A percentile compares a stretch with the other conserved stretches of the same genome.
Conservation (phyloP, 2,329 filamentous ascomycete genomes). For the Aspergillus niger region DNA sequence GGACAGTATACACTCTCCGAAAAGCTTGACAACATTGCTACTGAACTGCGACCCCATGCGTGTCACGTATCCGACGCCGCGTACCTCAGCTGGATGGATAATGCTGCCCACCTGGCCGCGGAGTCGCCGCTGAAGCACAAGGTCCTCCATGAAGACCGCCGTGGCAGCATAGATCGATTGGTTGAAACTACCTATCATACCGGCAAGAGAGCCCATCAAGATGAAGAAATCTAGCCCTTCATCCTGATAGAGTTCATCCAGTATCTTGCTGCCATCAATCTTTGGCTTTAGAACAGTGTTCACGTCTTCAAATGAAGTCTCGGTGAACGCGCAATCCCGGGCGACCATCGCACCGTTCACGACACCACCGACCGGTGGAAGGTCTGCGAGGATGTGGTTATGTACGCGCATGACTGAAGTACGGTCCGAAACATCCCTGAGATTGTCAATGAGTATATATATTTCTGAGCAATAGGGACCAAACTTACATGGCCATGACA, state of each 20-base stretch:
- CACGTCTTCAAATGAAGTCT: constrained; percentile 37
- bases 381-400: constrained; percentile 22
- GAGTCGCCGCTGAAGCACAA: constrained; percentile 17
- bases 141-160: constrained; percentile 15
- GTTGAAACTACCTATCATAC: constrained; percentile 13
- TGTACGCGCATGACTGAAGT: constrained; percentile 21
- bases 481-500: constrained; percentile 13
- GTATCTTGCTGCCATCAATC: constrained; percentile 36
- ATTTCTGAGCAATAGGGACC: no score
- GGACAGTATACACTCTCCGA: constrained; percentile 38
- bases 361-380: constrained; percentile 29
- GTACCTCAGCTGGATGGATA: constrained; percentile 14
- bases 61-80: constrained; percentile 10
- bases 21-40: background rate
- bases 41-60: constrained; percentile 5
- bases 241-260: constrained; percentile 23
- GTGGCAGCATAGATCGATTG: constrained; percentile 24
- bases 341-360: constrained; percentile 39
- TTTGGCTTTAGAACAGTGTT: constrained; percentile 40
- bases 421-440: constrained; percentile 20
- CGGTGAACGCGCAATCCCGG: constrained; percentile 35
- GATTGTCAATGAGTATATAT: background rate
- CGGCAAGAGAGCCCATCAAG: constrained; percentile 17
- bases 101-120: constrained; percentile 14
- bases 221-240: constrained; percentile 26